Evolutionary conservation across 2,329 filamentous ascomycete genomes (phyloP).

Genomic region (Fragosphaeria purpurea): DNA sequence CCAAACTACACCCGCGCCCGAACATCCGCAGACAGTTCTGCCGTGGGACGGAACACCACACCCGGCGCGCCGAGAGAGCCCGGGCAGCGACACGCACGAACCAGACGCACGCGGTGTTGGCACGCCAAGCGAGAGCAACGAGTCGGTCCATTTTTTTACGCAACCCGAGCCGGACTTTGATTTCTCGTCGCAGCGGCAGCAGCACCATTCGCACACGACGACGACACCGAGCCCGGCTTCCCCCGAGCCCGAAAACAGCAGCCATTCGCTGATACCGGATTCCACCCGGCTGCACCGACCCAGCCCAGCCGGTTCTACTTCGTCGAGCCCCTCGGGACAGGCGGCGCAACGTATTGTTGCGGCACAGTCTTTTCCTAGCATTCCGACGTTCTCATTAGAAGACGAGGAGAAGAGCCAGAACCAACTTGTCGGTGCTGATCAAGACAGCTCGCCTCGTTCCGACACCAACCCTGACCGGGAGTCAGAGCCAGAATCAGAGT

Average conservation of each 20-base stretch:
- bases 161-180: constrained; percentile 9
- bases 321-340: no score
- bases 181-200: background rate
- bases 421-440: no score
- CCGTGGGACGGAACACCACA: background rate
- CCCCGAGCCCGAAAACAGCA: background rate
- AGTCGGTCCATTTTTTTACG: constrained; percentile 5
- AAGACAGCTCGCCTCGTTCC: no score
- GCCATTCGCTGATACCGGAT: constrained; percentile 6
- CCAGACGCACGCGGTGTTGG: background rate
- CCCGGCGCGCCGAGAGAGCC: no score
- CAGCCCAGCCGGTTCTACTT: no score
- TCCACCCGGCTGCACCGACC: constrained; percentile 6
- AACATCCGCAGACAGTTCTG: background rate
- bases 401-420: no score
- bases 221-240: background rate
- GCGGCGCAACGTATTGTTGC: no score
- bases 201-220: background rate
- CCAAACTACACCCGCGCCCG: no score
- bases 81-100: background rate
- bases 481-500: no score
- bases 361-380: no score
- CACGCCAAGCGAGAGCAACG: background rate
- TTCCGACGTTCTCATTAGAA: no score
- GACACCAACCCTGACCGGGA: no score